Conservation (phyloP, 208 protist genomes). For the Vickermania spadyakhi region DNA sequence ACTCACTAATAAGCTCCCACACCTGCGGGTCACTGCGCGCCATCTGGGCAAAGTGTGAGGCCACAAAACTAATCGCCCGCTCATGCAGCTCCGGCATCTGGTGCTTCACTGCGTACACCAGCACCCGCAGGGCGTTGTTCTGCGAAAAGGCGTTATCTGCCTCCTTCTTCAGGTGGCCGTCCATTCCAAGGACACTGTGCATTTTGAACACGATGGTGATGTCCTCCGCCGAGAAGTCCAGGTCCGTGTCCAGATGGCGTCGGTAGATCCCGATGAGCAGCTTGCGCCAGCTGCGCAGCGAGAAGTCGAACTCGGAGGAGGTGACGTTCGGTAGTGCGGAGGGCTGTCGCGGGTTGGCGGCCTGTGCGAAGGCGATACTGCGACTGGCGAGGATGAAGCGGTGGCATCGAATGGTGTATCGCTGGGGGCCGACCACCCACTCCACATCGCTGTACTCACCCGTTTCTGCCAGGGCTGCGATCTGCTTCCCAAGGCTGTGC, state of each 20-base stretch:
- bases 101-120: conserved; percentile 82
- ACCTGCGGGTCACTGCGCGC: conserved; percentile 68
- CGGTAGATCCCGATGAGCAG: conserved; percentile 61
- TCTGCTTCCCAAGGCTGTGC: conserved; percentile 69
- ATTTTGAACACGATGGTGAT: conserved; percentile 83
- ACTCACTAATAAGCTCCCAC: conserved; percentile 76
- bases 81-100: conserved; percentile 72
- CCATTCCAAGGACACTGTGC: conserved; percentile 65
- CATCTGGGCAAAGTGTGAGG: conserved; percentile 48
- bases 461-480: conserved; percentile 68
- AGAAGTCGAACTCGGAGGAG: conserved; percentile 72
- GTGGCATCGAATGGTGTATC: conserved; percentile 59
- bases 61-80: conserved; percentile 57
- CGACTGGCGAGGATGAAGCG: conserved; percentile 81
- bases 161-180: conserved; percentile 78
- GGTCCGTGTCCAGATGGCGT: conserved; percentile 51
- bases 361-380: conserved; percentile 66
- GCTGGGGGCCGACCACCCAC: conserved; percentile 62
- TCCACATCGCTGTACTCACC: conserved; percentile 84
- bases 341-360: conserved; percentile 33
- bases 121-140: conserved; percentile 63
- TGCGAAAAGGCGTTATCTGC: conserved; percentile 63
- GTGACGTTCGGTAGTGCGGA: conserved; percentile 42
- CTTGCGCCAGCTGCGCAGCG: conserved; percentile 76
- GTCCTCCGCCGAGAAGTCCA: conserved; percentile 76